Percentiles rank a stretch among this genome's conserved stretches.
These are phyloP conservation scores for Linanthus parryae DNA, from an alignment of 148 eudicot species.

Conservation along the genomic window DNA sequence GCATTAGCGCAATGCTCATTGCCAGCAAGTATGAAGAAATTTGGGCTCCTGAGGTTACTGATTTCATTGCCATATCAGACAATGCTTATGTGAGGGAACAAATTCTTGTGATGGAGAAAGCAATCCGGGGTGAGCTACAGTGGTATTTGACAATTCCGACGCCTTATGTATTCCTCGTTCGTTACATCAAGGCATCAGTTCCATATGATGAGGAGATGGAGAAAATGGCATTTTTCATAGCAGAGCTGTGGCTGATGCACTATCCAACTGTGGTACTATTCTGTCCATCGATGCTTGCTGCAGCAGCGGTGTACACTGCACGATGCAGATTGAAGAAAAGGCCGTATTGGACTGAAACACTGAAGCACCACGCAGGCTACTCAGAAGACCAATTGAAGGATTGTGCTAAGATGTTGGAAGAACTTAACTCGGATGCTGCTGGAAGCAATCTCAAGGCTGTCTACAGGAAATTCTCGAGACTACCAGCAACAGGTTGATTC, in stretches of 20 bases:
- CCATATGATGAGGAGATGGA: too few species aligned
- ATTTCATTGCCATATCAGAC: too few species aligned
- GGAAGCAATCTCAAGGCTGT: constrained; percentile 49
- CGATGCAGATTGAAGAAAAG: constrained; percentile 51
- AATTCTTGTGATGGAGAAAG: too few species aligned
- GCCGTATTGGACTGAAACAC: constrained; percentile 75
- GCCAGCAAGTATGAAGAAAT: too few species aligned
- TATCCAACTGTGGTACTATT: constrained; percentile 34
- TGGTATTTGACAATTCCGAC: too few species aligned
- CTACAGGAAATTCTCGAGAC: constrained; percentile 50
- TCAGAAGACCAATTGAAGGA: constrained; percentile 62
- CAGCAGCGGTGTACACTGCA: constrained; percentile 84
- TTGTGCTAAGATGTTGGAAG: constrained; percentile 63
- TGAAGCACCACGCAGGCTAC: constrained; percentile 63
- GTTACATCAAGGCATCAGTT: too few species aligned
- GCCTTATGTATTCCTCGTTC: too few species aligned
- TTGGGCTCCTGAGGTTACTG: too few species aligned
- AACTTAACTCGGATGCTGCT: constrained; percentile 42
- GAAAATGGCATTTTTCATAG: constrained; percentile 58
- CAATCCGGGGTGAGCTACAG: too few species aligned
- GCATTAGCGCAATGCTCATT: too few species aligned
- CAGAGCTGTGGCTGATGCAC: constrained; percentile 72
- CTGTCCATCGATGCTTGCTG: constrained; percentile 81
- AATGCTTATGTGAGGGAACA: too few species aligned
- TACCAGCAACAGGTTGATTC: too few species aligned